These are phyloP conservation scores for Annulohypoxylon nitens DNA, from an alignment of 495 filamentous ascomycete genomes.

Conservation along the genomic window DNA sequence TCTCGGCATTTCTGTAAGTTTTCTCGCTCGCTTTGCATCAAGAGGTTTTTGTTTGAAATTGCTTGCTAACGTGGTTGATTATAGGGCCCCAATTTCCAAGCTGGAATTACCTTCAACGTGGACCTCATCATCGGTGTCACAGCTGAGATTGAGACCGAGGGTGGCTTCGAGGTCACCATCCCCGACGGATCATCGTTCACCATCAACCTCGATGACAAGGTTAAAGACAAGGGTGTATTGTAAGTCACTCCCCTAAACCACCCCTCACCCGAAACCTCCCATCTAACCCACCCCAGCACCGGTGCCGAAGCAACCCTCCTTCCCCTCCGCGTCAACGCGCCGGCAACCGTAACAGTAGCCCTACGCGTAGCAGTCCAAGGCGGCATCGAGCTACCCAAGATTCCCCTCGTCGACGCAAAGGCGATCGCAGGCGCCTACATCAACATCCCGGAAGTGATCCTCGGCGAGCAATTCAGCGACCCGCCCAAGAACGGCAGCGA, in stretches of 20 bases:
- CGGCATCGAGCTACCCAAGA: conserved; percentile 38
- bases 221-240: conserved; percentile 43
- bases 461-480: conserved; percentile 36
- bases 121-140: conserved; percentile 48
- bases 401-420: conserved; percentile 43
- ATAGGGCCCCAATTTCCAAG: conserved; percentile 48
- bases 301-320: conserved; percentile 47
- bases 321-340: conserved; percentile 42
- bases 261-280: neutral
- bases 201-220: conserved; percentile 40
- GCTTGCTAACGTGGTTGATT: neutral
- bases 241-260: conserved; percentile 28
- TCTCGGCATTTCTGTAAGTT: conserved; percentile 44
- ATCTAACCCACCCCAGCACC: conserved; percentile 37
- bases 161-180: conserved; percentile 52
- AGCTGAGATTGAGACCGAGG: conserved; percentile 39
- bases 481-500: conserved; percentile 28
- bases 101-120: conserved; percentile 48
- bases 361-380: conserved; percentile 47
- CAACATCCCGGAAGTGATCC: conserved; percentile 46
- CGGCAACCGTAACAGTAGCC: conserved; percentile 49
- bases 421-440: conserved; percentile 48
- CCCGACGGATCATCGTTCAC: conserved; percentile 50
- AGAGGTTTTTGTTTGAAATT: neutral
- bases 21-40: neutral